A percentile compares a stretch with the other conserved stretches of the same genome.
Evolutionary conservation across 768 basidiomycete genomes (phyloP).

Genomic region (Auricularia auricula-judae): DNA sequence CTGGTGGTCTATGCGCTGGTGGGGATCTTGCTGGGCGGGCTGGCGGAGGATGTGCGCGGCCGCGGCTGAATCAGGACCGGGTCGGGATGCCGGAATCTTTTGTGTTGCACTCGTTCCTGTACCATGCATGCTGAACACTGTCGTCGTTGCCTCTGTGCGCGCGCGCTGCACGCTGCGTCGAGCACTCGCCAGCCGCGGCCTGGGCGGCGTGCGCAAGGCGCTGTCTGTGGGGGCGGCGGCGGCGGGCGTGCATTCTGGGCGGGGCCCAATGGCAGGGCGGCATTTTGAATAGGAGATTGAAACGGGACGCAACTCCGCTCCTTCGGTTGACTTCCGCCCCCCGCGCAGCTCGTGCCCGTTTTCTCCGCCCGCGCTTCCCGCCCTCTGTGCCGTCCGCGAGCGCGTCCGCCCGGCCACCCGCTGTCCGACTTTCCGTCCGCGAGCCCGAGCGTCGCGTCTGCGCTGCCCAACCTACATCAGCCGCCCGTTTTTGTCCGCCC

Average conservation of each 20-base stretch:
- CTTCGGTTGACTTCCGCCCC: background rate
- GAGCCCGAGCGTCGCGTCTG: background rate
- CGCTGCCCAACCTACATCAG: background rate
- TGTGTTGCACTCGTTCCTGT: too few relatives aligned
- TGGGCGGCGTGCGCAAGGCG: too few relatives aligned
- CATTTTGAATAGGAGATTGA: background rate
- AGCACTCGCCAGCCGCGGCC: too few relatives aligned
- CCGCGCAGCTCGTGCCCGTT: background rate
- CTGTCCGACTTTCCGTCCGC: background rate
- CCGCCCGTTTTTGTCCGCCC: background rate
- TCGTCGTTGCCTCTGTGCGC: too few relatives aligned
- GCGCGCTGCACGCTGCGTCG: too few relatives aligned
- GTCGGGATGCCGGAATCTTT: too few relatives aligned
- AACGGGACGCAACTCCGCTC: background rate
- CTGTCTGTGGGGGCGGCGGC: too few relatives aligned
- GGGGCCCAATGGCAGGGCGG: background rate
- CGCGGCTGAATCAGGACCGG: slow-evolving; percentile 1
- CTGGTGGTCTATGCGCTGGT: slow-evolving; percentile 21
- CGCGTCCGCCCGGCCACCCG: too few relatives aligned
- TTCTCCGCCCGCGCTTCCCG: background rate
- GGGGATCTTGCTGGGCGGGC: slow-evolving; percentile 15
- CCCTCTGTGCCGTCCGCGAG: too few relatives aligned
- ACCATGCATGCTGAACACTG: too few relatives aligned
- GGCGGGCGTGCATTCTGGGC: background rate
- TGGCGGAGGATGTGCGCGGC: slow-evolving; percentile 14